Evolutionary conservation across 768 basidiomycete genomes (phyloP), one percentile per base, ranked within the genome.

Genomic region (Butyriboletus loyo): DNA sequence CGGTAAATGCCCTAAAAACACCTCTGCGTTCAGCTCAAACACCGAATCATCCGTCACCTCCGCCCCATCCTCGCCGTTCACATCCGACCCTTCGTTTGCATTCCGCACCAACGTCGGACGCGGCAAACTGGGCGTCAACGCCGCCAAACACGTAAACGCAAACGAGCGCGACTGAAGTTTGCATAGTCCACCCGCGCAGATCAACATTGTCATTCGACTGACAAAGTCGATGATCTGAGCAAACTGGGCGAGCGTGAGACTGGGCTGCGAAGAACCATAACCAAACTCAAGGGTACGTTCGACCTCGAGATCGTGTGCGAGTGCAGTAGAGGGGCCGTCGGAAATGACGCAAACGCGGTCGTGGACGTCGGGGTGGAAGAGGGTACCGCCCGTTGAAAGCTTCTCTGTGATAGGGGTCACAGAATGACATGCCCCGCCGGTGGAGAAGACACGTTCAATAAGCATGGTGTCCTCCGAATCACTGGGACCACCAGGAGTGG

Each of bases 381-480:
- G 19, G 0, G 44, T 56, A 0, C 52, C 54, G 0, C 57, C 50
- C 0, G 11, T 11, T 1, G 42, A 36, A 4, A 46, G 43, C 1
- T 17, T 31, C 10, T 48, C 56, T 1, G 3, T 1, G 19, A 53
- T 47, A 14, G 47, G 50, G 19, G 50, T 32, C 5, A 53, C 53
- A 1, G 43, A 58, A 15, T 58, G 51, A 22, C 31, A 31, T 3
- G 32, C 36, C 14, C 54, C 57, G 9, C 10, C 37, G 0, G 50
- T 39, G 4, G 61, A 60, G 19, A 63, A 50, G 9, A 63, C 50
- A 2, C 61, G 53, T 40, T 63, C 58, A 5, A 63, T 34, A 4
- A 63, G 46, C 1, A 63, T 11, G 0, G 40, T 41, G 2, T 57
- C 52, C 9, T 44, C 46, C 0, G 31, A 32, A 0, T 13, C 2